Conservation (phyloP, 768 basidiomycete species). For the Lentinus brumalis region DNA sequence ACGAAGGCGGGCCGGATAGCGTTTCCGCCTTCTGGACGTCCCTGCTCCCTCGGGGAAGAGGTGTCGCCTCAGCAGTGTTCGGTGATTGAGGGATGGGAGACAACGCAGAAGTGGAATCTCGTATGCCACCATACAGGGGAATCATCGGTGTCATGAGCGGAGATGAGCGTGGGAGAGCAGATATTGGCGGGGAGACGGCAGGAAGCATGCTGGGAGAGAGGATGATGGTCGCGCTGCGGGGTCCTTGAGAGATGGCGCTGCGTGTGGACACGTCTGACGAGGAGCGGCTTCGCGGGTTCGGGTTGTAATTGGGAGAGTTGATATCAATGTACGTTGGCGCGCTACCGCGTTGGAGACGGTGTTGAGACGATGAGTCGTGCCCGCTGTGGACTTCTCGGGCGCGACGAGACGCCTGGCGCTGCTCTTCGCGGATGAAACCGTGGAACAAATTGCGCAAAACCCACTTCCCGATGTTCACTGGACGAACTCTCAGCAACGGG, state of each 20-base stretch:
- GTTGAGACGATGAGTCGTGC: neutral
- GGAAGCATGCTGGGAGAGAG: conserved; percentile 68
- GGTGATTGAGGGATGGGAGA: conserved; percentile 33
- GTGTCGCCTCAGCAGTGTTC: conserved; percentile 18
- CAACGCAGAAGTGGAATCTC: conserved; percentile 22
- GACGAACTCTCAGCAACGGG: neutral
- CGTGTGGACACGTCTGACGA: conserved; percentile 30
- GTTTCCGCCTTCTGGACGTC: neutral
- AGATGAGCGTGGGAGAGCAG: conserved; percentile 47
- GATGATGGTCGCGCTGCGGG: conserved; percentile 50
- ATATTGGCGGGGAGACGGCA: conserved; percentile 54
- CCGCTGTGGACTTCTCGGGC: conserved; percentile 24
- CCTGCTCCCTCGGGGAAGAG: conserved; percentile 16
- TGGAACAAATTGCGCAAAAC: conserved; percentile 83
- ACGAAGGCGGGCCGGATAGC: neutral
- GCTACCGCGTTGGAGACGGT: conserved; percentile 27
- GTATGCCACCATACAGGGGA: conserved; percentile 31
- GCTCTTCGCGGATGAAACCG: conserved; percentile 74
- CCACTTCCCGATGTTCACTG: conserved; percentile 95
- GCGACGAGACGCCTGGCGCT: conserved; percentile 37
- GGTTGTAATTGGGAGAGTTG: conserved; percentile 18
- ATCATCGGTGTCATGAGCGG: conserved; percentile 66
- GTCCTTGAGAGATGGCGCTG: conserved; percentile 10
- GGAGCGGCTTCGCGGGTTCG: conserved; percentile 26
- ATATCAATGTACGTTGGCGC: conserved; percentile 31